Evolutionary conservation across 169 alveolate genomes (phyloP), one percentile per base, ranked within the genome.

Genomic region (Plasmodium inui): DNA sequence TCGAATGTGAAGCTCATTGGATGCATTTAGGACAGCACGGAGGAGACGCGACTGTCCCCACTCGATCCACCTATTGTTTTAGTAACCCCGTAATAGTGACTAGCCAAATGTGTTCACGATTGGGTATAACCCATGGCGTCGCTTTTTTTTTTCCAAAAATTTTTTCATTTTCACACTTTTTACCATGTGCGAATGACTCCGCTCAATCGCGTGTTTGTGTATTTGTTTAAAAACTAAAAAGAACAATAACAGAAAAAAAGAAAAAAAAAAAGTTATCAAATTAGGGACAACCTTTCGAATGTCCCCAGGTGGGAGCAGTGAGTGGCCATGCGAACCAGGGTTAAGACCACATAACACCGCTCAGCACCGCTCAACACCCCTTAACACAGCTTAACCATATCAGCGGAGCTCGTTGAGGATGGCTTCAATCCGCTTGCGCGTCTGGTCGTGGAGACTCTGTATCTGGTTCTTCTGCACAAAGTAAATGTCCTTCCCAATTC

Each of bases 371-470:
- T 53, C 3, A 14, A 39, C 12, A 1, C 6, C 6, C 9, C 41
- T 17, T n/a, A 73, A 73, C 32, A 0, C 22, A 2, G 19, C 22
- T 32, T 30, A 72, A 19, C 30, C 28, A 41, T 1, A 17, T 86
- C 53, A 86, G 19, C 70, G 78, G n/a, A 44, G 9, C 28, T 86
- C 93, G 9, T 30, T 70, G 22, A 76, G 61, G 39, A 86, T 53
- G 46, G 80, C 67, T 46, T 86, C 93, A 34, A 86, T 86, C 0
- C 41, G 55, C 70, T 86, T 86, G 57, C 71, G 80, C 14, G 93
- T 86, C 55, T 86, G 85, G 46, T 86, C 93, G 44, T 86, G 93
- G 26, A 86, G 67, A 50, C 93, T 86, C 80, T 86, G 93, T 55
- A 86, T 86, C 9, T 76, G 50, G 28, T 86, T 86, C 57, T 22